phyloP scores from a whole-genome alignment of 305 asterid species.

The Petunia hybrid region DNA sequence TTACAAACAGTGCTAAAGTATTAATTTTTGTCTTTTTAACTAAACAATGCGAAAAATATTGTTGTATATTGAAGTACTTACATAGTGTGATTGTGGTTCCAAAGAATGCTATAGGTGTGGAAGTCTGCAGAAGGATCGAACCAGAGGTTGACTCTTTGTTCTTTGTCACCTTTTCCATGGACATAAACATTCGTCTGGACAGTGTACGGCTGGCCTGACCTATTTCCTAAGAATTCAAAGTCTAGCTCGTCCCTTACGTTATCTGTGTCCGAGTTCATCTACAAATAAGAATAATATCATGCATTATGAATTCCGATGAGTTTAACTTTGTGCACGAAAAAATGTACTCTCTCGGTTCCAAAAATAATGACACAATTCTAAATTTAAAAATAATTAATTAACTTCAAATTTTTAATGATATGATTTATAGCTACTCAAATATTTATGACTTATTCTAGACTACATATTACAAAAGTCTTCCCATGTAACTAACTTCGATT shows the following conservation, averaged over 20 bases:
- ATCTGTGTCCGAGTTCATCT: slow-evolving; percentile 69
- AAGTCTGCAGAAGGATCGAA: slow-evolving; percentile 63
- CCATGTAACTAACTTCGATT: too few relatives aligned
- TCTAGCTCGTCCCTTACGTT: slow-evolving; percentile 66
- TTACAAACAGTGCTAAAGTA: neutral
- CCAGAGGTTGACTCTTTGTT: slow-evolving; percentile 73
- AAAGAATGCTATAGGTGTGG: slow-evolving; percentile 55
- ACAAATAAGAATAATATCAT: neutral
- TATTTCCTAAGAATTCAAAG: slow-evolving; percentile 78
- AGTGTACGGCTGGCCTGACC: slow-evolving; percentile 70
- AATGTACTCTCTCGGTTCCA: neutral
- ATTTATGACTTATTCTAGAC: too few relatives aligned
- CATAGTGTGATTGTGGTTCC: slow-evolving; percentile 56
- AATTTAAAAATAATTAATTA: neutral
- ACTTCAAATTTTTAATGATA: neutral
- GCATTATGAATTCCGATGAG: neutral
- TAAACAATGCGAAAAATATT: neutral
- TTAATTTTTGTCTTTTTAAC: neutral
- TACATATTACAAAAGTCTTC: too few relatives aligned
- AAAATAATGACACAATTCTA: neutral
- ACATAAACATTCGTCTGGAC: slow-evolving; percentile 71
- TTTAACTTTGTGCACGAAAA: neutral
- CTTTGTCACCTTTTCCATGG: slow-evolving; percentile 67
- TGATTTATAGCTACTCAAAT: too few relatives aligned
- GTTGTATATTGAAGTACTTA: slow-evolving; percentile 37